These are phyloP conservation scores for Trichoderma atrobrunneum DNA, from an alignment of 2,329 filamentous ascomycete species.

Conservation along the genomic window DNA sequence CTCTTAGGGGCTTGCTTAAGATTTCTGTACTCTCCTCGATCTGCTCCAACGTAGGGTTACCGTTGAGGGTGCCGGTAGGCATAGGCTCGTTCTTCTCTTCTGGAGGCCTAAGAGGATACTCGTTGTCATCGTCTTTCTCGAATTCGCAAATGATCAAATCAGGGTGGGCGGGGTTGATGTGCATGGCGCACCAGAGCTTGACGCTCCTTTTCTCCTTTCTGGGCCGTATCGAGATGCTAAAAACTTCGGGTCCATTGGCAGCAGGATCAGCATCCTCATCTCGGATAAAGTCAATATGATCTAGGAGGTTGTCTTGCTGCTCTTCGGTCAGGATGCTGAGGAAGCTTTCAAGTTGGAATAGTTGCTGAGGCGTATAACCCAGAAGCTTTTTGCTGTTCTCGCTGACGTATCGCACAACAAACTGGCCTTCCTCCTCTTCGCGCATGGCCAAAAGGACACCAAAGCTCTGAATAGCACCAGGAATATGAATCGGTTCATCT, in stretches of 20 bases:
- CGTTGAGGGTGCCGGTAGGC: slow-evolving; percentile 71
- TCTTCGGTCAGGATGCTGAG: slow-evolving; percentile 82
- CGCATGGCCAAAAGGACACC: slow-evolving; percentile 72
- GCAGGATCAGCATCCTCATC: slow-evolving; percentile 76
- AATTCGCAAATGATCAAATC: slow-evolving; percentile 83
- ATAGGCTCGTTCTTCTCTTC: slow-evolving; percentile 49
- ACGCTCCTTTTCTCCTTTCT: slow-evolving; percentile 49
- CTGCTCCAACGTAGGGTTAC: slow-evolving; percentile 71
- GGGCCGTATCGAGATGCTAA: slow-evolving; percentile 71
- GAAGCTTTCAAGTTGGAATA: slow-evolving; percentile 74
- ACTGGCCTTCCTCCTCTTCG: slow-evolving; percentile 65
- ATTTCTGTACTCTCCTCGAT: slow-evolving; percentile 72
- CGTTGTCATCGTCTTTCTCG: slow-evolving; percentile 73
- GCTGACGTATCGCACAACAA: slow-evolving; percentile 71
- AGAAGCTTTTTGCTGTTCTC: slow-evolving; percentile 76
- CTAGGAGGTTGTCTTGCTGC: slow-evolving; percentile 76
- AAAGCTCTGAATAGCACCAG: slow-evolving; percentile 78
- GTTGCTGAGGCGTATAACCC: slow-evolving; percentile 71
- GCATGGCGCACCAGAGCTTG: slow-evolving; percentile 86
- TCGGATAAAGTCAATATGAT: slow-evolving; percentile 83
- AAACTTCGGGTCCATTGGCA: slow-evolving; percentile 79
- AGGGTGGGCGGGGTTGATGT: slow-evolving; percentile 65
- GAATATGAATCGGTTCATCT: slow-evolving; percentile 87
- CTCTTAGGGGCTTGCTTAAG: slow-evolving; percentile 71
- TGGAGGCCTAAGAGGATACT: slow-evolving; percentile 63